Conservation (phyloP, 192 early-diverging fungal species). For the Martensiomyces pterosporus region DNA sequence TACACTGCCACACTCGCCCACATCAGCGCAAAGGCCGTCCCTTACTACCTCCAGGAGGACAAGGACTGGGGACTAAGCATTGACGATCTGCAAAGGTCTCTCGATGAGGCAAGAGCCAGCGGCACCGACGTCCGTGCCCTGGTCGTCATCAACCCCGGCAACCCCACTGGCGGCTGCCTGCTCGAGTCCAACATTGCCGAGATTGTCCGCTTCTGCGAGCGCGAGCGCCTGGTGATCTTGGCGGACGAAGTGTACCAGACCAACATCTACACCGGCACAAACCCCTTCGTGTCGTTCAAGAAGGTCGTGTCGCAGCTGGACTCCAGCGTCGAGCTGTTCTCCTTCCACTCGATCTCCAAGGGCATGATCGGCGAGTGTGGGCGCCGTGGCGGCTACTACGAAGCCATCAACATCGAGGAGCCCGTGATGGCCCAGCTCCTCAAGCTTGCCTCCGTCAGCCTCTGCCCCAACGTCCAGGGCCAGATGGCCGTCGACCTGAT, state of each 20-base stretch:
- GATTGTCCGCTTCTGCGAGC: conserved; percentile 84
- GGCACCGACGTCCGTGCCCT: conserved; percentile 90
- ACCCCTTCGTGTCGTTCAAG: conserved; percentile 96
- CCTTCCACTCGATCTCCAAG: conserved; percentile 96
- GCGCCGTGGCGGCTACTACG: conserved; percentile 95
- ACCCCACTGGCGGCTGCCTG: conserved; percentile 94
- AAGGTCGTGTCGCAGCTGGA: conserved; percentile 84
- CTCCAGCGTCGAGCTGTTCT: conserved; percentile 80
- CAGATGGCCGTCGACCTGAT: conserved; percentile 94
- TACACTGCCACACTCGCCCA: conserved; percentile 91
- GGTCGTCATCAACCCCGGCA: conserved; percentile 97
- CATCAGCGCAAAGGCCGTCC: conserved; percentile 80
- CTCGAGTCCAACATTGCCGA: conserved; percentile 77
- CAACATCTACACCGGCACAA: conserved; percentile 77
- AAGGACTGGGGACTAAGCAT: conserved; percentile 76
- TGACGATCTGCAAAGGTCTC: conserved; percentile 60
- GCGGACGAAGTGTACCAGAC: conserved; percentile 99
- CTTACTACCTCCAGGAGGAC: conserved; percentile 89
- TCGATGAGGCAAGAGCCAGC: conserved; percentile 57
- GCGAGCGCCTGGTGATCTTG: conserved; percentile 76
- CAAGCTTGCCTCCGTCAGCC: conserved; percentile 87
- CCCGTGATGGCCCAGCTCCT: conserved; percentile 80
- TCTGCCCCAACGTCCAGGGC: conserved; percentile 94
- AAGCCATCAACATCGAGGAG: conserved; percentile 77
- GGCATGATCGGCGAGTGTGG: conserved; percentile 99